Evolutionary conservation across 2,329 filamentous ascomycete species (phyloP), one percentile per base, ranked within the genome.

Genomic region (Ciborinia camelliae): DNA sequence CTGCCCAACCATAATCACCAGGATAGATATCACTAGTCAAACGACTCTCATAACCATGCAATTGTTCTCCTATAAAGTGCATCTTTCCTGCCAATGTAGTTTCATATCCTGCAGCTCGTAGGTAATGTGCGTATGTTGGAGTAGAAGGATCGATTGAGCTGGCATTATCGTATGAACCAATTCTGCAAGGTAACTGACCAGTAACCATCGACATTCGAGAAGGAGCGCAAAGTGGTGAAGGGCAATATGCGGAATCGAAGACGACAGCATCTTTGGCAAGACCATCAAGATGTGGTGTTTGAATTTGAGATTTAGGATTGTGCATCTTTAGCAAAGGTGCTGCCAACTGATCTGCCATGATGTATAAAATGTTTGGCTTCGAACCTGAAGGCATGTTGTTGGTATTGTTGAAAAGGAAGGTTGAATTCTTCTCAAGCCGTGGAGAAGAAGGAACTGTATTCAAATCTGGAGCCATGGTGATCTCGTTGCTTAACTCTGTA

Each of bases 11-110:
- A 74, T 95, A 92, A 75, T 97, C 93, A 65, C 90, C 93, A 0
- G 93, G 93, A 77, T 97, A 97, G 75, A 97, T 97, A 76, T 97
- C 93, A 70, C 89, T 91, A n/a, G 93, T 97, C 73, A 97, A 82
- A 65, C 93, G 87, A 73, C 91, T 90, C 80, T 97, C 93, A 73
- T 96, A 97, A 37, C 93, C 93, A 76, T 97, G 93, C 66, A 97
- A 82, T 79, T 97, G 93, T 75, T 97, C 93, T 41, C 93, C 93
- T 63, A 96, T 90, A 76, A 97, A 97, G 79, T 97, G 93, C 93
- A 97, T 97, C 83, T 97, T 97, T 68, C 93, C 93, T 6, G 93
- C 92, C 71, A 97, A 81, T 7, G 90, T 90, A 15, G 93, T 97
- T 78, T 97, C 91, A 74, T 97, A 97, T 62, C 91, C 92, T 72